phyloP scores from a whole-genome alignment of 169 alveolate species.

The Babesia sp. region DNA sequence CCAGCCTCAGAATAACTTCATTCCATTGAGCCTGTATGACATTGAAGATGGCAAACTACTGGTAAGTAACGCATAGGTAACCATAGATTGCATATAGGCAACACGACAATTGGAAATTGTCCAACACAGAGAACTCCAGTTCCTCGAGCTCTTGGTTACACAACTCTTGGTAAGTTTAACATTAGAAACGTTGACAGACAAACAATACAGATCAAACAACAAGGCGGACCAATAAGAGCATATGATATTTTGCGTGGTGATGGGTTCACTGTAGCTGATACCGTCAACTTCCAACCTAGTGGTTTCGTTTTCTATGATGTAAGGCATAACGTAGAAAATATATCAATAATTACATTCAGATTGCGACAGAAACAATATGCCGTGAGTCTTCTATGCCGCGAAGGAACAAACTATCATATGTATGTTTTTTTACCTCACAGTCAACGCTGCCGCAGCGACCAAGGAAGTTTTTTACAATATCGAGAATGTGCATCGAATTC shows the following conservation, averaged over 20 bases:
- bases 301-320: conserved; percentile 79
- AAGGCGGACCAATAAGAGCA: conserved; percentile 70
- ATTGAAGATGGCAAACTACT: conserved; percentile 73
- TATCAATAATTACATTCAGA: background rate
- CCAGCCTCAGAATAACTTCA: conserved; percentile 69
- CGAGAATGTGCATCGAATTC: conserved; percentile 70
- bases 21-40: conserved; percentile 71
- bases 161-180: conserved; percentile 65
- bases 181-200: background rate
- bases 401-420: conserved; percentile 7
- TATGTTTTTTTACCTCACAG: background rate
- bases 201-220: conserved; percentile 70
- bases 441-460: conserved; percentile 45
- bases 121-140: conserved; percentile 71
- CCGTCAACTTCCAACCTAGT: conserved; percentile 68
- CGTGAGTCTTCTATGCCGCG: conserved; percentile 1
- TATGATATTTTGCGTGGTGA: conserved; percentile 69
- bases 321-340: background rate
- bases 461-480: conserved; percentile 72
- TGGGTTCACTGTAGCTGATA: conserved; percentile 62
- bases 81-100: conserved; percentile 7
- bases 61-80: conserved; percentile 30
- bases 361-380: background rate
- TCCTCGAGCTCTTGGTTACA: conserved; percentile 73
- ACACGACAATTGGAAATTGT: conserved; percentile 64